These are phyloP conservation scores for Pythium guiyangense DNA, from an alignment of 352 stramenopile species.

Conservation along the genomic window DNA sequence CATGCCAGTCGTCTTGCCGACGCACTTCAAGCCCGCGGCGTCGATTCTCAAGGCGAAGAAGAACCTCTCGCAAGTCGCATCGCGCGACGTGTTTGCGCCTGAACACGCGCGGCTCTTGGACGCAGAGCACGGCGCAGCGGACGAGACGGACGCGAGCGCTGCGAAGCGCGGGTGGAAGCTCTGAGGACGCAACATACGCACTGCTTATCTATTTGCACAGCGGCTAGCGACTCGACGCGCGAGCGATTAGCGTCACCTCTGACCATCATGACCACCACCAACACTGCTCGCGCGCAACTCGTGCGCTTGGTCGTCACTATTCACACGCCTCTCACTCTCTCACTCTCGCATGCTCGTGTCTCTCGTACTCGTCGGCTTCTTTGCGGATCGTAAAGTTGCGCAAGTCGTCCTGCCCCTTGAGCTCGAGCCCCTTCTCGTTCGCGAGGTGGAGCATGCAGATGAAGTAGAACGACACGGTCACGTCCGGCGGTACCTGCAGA, in stretches of 20 bases:
- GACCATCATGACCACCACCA: no score
- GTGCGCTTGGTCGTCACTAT: not conserved
- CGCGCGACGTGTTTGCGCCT: conserved; percentile 36
- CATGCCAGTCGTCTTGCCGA: conserved; percentile 83
- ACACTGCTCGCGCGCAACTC: not conserved
- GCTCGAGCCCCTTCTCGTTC: conserved; percentile 96
- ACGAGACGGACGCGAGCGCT: conserved; percentile 12
- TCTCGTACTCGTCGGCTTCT: conserved; percentile 19
- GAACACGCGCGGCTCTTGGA: conserved; percentile 51
- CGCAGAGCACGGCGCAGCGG: conserved; percentile 23
- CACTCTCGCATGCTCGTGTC: conserved; percentile 8
- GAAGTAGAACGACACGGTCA: conserved; percentile 98
- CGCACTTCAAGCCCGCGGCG: conserved; percentile 67
- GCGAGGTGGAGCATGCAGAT: conserved; percentile 98
- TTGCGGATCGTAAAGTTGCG: conserved; percentile 72
- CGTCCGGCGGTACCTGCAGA: conserved; percentile 88
- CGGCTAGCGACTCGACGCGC: not conserved
- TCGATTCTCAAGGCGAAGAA: conserved; percentile 61
- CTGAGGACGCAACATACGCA: conserved; percentile 17
- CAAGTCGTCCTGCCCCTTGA: conserved; percentile 76
- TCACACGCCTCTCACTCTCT: not conserved
- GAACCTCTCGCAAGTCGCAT: conserved; percentile 20
- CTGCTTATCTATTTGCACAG: conserved; percentile 14
- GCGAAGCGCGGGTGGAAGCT: conserved; percentile 60
- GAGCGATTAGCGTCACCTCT: not conserved